Conservation (phyloP, 768 basidiomycete species). For the Termitomyces sp. region DNA sequence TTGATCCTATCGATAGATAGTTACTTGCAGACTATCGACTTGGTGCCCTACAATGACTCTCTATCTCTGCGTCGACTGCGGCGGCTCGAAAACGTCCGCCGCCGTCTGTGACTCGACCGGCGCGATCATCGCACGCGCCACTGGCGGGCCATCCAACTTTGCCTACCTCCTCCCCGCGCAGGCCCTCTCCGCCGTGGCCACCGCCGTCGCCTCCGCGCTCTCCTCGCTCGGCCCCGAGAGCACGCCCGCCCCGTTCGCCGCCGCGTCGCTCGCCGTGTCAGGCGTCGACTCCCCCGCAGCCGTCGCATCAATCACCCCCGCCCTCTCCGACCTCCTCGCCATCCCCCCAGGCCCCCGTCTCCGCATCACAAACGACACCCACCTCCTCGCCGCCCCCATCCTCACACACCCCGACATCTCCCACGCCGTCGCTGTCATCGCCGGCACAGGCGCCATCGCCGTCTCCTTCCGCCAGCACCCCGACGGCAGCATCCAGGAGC, state of each 20-base stretch:
- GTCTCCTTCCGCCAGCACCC: slow-evolving; percentile 50
- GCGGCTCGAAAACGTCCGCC: slow-evolving; percentile 83
- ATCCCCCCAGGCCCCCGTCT: slow-evolving; percentile 52
- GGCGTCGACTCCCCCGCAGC: slow-evolving; percentile 74
- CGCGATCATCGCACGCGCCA: slow-evolving; percentile 57
- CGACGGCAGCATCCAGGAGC: slow-evolving; percentile 42
- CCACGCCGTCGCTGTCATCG: slow-evolving; percentile 68
- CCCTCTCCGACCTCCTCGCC: slow-evolving; percentile 50
- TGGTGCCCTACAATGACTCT: background rate
- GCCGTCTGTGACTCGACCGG: slow-evolving; percentile 58
- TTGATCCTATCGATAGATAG: no score
- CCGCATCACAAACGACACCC: slow-evolving; percentile 73
- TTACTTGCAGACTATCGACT: no score
- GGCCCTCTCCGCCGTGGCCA: slow-evolving; percentile 48
- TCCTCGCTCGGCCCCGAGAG: slow-evolving; percentile 27
- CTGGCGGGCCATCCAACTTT: slow-evolving; percentile 69
- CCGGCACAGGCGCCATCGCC: slow-evolving; percentile 77
- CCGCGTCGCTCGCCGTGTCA: slow-evolving; percentile 81
- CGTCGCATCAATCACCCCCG: slow-evolving; percentile 45
- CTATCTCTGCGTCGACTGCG: slow-evolving; percentile 82
- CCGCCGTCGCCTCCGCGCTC: slow-evolving; percentile 52
- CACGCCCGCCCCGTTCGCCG: slow-evolving; percentile 39
- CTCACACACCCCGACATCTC: slow-evolving; percentile 51
- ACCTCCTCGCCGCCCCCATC: slow-evolving; percentile 79
- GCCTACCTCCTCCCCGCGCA: slow-evolving; percentile 64